These are phyloP conservation scores for Teratosphaeria viscida DNA, from an alignment of 2,329 filamentous ascomycete genomes.

Conservation along the genomic window DNA sequence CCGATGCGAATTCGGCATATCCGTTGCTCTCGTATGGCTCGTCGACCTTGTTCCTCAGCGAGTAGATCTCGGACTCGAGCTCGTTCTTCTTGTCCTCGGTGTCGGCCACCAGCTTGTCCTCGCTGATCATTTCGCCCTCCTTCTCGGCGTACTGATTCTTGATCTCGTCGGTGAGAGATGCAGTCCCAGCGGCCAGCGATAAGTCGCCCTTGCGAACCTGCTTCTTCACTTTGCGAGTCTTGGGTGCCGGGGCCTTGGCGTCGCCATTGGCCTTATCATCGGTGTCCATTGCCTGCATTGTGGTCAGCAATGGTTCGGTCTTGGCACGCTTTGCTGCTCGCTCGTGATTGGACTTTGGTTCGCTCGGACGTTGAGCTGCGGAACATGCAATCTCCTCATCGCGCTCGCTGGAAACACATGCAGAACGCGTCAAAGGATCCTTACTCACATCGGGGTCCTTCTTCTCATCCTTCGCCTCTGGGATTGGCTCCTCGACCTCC, in stretches of 20 bases:
- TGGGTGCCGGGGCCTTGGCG: constrained; percentile 44
- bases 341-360: neutral
- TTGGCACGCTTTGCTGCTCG: constrained; percentile 18
- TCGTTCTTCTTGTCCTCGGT: constrained; percentile 99
- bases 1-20: constrained; percentile 66
- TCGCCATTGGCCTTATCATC: constrained; percentile 57
- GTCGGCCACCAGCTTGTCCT: constrained; percentile 96
- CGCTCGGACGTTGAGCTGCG: neutral
- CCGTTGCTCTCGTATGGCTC: constrained; percentile 55
- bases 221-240: constrained; percentile 98
- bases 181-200: constrained; percentile 72
- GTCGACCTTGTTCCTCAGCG: constrained; percentile 89
- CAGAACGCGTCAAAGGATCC: constrained; percentile 10
- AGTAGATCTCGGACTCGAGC: constrained; percentile 95
- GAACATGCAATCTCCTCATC: constrained; percentile 3
- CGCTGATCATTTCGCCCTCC: constrained; percentile 86
- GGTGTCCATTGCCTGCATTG: constrained; percentile 70
- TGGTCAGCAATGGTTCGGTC: constrained; percentile 21
- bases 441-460: constrained; percentile 63
- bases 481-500: constrained; percentile 88
- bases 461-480: constrained; percentile 50
- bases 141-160: constrained; percentile 66
- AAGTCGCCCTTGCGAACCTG: constrained; percentile 96
- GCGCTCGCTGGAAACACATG: constrained; percentile 13
- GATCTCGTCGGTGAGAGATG: constrained; percentile 59